phyloP scores from a whole-genome alignment of 805 yeast genomes.

The Dipodascus geniculatus region DNA sequence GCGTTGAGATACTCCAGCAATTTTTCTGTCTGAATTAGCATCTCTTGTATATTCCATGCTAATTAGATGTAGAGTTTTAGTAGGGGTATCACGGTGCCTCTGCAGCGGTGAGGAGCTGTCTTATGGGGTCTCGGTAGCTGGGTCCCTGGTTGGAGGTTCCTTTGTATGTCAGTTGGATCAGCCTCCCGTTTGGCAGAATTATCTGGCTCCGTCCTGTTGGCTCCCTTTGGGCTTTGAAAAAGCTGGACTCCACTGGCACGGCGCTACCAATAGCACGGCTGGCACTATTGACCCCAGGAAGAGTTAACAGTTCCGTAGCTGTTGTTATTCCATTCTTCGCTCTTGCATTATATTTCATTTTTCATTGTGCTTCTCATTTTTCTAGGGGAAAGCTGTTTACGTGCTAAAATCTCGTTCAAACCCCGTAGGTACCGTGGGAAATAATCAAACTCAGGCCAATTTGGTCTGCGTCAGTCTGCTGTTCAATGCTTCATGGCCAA shows the following conservation, averaged over 20 bases:
- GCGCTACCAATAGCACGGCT: constrained; percentile 17
- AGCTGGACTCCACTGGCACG: constrained; percentile 42
- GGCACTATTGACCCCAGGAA: constrained; percentile 35
- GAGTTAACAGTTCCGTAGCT: constrained; percentile 18
- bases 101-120: constrained; percentile 64
- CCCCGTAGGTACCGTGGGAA: neutral
- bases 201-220: constrained; percentile 31
- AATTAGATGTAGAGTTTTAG: constrained; percentile 38
- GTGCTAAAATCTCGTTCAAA: no score
- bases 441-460: constrained; percentile 8
- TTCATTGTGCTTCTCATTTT: neutral
- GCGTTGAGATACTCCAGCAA: constrained; percentile 20
- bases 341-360: neutral
- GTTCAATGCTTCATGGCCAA: constrained; percentile 39
- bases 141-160: constrained; percentile 46
- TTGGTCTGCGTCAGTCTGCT: constrained; percentile 25
- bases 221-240: constrained; percentile 28
- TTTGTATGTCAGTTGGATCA: constrained; percentile 39
- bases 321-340: neutral
- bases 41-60: constrained; percentile 42
- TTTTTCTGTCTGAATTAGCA: constrained; percentile 31
- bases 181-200: constrained; percentile 32
- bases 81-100: constrained; percentile 70
- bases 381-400: no score
- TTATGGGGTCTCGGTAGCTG: constrained; percentile 31